Evolutionary conservation across 2,329 filamentous ascomycete genomes (phyloP).

Genomic region (Blastomyces gilchristii): DNA sequence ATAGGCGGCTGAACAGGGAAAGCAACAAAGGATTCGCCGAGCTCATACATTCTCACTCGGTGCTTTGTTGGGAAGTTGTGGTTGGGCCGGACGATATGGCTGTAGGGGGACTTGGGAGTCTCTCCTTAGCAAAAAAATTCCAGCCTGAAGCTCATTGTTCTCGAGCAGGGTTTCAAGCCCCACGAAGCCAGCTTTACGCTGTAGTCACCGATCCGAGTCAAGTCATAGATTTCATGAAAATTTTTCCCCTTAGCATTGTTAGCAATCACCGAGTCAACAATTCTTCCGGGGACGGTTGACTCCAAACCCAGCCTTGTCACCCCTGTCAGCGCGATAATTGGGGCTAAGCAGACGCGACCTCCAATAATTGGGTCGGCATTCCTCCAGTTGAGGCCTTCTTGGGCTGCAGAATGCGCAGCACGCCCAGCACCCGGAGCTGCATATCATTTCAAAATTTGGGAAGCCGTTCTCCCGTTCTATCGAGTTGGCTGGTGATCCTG

Average conservation of each 20-base stretch:
- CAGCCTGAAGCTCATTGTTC: no score
- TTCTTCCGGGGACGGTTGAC: neutral
- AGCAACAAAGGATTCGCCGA: neutral
- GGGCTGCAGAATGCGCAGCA: neutral
- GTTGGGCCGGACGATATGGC: no score
- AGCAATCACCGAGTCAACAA: neutral
- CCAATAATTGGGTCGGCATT: neutral
- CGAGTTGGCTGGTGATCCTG: neutral
- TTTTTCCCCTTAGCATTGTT: neutral
- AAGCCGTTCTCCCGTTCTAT: neutral
- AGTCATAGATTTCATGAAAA: neutral
- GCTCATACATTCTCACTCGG: neutral
- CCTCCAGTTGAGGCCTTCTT: neutral
- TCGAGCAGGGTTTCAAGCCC: no score
- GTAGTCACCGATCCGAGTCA: no score
- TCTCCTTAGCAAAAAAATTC: no score
- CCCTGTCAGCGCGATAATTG: neutral
- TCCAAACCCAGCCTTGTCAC: neutral
- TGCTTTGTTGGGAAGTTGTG: no score
- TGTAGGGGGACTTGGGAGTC: no score
- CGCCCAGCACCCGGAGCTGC: neutral
- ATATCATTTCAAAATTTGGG: neutral
- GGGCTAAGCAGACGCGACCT: neutral
- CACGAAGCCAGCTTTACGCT: no score
- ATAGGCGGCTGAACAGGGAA: neutral